phyloP scores from a whole-genome alignment of 176 grass and related monocot genomes.

The Hsuehochloa calcarea region DNA sequence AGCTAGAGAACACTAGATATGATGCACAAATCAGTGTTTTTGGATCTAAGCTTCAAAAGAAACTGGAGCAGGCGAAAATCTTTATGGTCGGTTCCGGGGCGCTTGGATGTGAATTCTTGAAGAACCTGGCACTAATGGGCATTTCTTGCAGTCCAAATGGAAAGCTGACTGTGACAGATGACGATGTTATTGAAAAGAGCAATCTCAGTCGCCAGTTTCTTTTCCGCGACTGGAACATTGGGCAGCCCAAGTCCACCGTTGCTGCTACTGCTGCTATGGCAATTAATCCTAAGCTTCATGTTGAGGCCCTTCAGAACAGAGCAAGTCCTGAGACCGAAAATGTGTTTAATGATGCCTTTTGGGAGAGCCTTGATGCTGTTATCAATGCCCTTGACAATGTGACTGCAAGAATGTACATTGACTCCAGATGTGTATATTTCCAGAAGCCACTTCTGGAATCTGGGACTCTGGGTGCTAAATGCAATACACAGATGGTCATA shows the following conservation, averaged over 20 bases:
- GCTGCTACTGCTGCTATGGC: slow-evolving; percentile 73
- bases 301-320: slow-evolving; percentile 82
- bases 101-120: slow-evolving; percentile 89
- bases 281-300: slow-evolving; percentile 75
- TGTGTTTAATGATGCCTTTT: slow-evolving; percentile 83
- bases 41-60: slow-evolving; percentile 77
- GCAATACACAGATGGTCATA: slow-evolving; percentile 96
- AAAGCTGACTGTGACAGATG: slow-evolving; percentile 83
- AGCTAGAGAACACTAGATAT: slow-evolving; percentile 65
- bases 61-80: slow-evolving; percentile 76
- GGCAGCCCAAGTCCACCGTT: slow-evolving; percentile 85
- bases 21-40: slow-evolving; percentile 91
- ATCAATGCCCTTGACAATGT: slow-evolving; percentile 88
- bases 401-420: slow-evolving; percentile 90
- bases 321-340: slow-evolving; percentile 94
- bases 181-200: slow-evolving; percentile 95
- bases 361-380: slow-evolving; percentile 81
- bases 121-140: slow-evolving; percentile 89
- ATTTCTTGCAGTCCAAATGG: slow-evolving; percentile 69
- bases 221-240: slow-evolving; percentile 94
- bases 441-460: slow-evolving; percentile 93
- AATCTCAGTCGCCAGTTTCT: slow-evolving; percentile 98
- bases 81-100: slow-evolving; percentile 92
- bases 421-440: slow-evolving; percentile 86
- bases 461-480: slow-evolving; percentile 88